Conservation (phyloP, 306 rosid genomes). For the Luffa aegyptiaca region DNA sequence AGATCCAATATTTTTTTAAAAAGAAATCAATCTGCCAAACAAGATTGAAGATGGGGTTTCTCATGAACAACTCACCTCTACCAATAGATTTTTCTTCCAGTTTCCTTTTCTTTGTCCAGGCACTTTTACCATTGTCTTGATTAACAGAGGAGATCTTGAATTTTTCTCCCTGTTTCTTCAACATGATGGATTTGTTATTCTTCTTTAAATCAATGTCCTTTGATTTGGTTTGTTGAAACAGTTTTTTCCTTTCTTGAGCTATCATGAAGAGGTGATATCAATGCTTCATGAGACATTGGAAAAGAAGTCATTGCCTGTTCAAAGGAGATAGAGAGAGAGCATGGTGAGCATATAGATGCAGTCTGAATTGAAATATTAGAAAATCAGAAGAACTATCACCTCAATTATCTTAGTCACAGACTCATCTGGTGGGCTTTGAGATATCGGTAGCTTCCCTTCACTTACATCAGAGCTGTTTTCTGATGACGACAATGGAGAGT, state of each 20-base stretch:
- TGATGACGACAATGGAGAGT: constrained; percentile 53
- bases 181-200: too few relatives aligned
- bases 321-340: background rate
- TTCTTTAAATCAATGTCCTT: constrained; percentile 29
- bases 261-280: constrained; percentile 63
- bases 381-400: constrained; percentile 26
- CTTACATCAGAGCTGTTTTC: too few relatives aligned
- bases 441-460: too few relatives aligned
- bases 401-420: too few relatives aligned
- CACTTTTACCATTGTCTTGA: too few relatives aligned
- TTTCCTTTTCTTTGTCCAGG: too few relatives aligned
- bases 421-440: too few relatives aligned
- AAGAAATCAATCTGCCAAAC: background rate
- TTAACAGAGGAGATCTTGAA: too few relatives aligned
- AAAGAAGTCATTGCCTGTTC: constrained; percentile 63
- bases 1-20: background rate
- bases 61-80: constrained; percentile 31
- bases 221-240: constrained; percentile 18
- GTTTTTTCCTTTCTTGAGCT: constrained; percentile 25
- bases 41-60: constrained; percentile 3
- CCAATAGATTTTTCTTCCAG: constrained; percentile 25
- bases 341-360: constrained; percentile 3
- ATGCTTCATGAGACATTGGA: too few relatives aligned
- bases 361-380: background rate
- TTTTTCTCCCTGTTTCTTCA: too few relatives aligned